phyloP scores from a whole-genome alignment of 495 filamentous ascomycete genomes.

The Thozetella sp. region DNA sequence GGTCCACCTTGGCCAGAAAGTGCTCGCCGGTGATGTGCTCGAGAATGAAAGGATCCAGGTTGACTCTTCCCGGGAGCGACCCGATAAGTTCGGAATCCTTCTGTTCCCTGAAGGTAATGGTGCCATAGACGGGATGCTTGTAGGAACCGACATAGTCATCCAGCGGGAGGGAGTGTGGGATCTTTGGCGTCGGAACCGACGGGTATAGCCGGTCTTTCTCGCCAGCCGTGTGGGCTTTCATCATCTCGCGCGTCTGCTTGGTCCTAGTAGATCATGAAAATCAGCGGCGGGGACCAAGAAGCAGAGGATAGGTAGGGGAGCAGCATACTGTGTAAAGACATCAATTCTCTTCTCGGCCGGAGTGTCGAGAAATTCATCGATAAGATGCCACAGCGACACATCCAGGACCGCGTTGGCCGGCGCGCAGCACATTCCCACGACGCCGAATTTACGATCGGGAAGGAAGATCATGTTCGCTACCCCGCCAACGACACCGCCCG shows the following conservation, averaged over 20 bases:
- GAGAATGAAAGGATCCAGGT: not conserved
- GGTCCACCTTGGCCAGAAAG: not conserved
- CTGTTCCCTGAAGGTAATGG: not conserved
- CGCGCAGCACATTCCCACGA: not conserved
- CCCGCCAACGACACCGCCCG: not conserved
- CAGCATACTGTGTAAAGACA: not conserved
- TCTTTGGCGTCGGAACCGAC: not conserved
- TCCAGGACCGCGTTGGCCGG: not conserved
- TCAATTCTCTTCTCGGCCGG: not conserved
- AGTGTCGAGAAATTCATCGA: not conserved
- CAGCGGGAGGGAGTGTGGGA: not conserved
- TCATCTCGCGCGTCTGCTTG: not conserved
- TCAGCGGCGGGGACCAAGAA: not conserved
- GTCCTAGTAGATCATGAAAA: not conserved
- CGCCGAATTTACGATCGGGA: not conserved
- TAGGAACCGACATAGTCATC: not conserved
- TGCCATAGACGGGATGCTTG: not conserved
- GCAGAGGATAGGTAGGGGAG: not conserved
- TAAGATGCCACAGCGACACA: not conserved
- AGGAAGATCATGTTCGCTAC: not conserved
- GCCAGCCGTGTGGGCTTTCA: not conserved
- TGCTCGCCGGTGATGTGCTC: not conserved
- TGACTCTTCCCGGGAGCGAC: not conserved
- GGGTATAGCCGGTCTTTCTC: not conserved
- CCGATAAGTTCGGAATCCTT: not conserved